Conservation (phyloP, 1,284 basidiomycete genomes). For the Albatrellus sp. region DNA sequence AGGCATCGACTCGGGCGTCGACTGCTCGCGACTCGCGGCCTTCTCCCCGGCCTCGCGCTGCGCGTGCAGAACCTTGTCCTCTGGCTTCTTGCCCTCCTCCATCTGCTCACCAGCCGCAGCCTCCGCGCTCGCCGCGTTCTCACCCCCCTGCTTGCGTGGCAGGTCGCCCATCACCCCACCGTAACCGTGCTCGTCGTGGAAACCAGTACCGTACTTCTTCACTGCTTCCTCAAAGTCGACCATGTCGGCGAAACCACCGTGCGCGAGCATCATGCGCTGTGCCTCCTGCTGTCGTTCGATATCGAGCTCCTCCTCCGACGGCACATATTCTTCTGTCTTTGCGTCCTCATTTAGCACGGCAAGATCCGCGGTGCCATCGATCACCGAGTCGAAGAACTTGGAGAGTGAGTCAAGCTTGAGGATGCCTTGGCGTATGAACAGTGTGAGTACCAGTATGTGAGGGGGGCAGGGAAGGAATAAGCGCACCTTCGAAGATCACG, state of each 20-base stretch:
- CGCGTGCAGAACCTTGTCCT: constrained; percentile 17
- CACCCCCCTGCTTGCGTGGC: constrained; percentile 12
- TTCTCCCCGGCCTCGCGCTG: constrained; percentile 17
- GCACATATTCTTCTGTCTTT: constrained; percentile 22
- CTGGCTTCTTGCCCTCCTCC: constrained; percentile 12
- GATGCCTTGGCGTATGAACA: constrained; percentile 27
- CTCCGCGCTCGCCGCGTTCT: no score
- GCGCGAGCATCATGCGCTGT: constrained; percentile 36
- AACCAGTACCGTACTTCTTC: constrained; percentile 29
- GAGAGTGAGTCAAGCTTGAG: constrained; percentile 54
- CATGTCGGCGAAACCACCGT: constrained; percentile 35
- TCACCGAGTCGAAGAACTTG: constrained; percentile 54
- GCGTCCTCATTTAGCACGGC: constrained; percentile 25
- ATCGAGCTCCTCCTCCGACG: constrained; percentile 33
- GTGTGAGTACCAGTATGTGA: neutral
- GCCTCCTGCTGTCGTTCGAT: constrained; percentile 38
- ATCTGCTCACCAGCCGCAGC: no score
- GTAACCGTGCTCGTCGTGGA: constrained; percentile 30
- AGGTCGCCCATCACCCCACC: constrained; percentile 28
- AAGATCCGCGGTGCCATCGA: constrained; percentile 53
- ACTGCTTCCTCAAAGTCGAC: constrained; percentile 42
- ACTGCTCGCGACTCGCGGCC: constrained; percentile 12
- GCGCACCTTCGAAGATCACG: constrained; percentile 48
- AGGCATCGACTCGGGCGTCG: constrained; percentile 20
- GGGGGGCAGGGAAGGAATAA: no score